phyloP scores from a whole-genome alignment of 306 rosid genomes.

The Notholithocarpus densiflorus region DNA sequence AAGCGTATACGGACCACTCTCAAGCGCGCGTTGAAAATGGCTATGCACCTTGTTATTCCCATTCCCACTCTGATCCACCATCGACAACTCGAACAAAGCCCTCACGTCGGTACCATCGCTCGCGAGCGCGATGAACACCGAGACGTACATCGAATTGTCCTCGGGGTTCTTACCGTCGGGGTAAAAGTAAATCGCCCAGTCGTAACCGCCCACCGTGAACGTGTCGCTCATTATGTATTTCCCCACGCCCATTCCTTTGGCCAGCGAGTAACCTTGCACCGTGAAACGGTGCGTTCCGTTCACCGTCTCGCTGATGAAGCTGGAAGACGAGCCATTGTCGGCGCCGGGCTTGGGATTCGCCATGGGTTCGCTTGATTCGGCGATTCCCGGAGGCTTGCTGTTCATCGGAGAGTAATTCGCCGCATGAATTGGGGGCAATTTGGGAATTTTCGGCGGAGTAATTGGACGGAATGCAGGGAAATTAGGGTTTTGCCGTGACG shows the following conservation, averaged over 20 bases:
- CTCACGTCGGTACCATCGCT: constrained; percentile 88
- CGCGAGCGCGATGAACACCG: constrained; percentile 82
- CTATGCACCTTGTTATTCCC: constrained; percentile 85
- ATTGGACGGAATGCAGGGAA: neutral
- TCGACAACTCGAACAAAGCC: constrained; percentile 73
- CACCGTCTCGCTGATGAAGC: constrained; percentile 72
- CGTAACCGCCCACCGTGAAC: constrained; percentile 82
- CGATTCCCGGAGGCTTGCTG: neutral
- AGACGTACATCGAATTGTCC: constrained; percentile 72
- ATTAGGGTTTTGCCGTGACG: constrained; percentile 4
- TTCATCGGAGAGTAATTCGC: constrained; percentile 15
- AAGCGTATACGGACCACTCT: constrained; percentile 86
- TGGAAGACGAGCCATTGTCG: constrained; percentile 53
- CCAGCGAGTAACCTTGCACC: constrained; percentile 79
- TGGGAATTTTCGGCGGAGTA: neutral
- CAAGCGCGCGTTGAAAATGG: constrained; percentile 88
- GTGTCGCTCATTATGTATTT: constrained; percentile 78
- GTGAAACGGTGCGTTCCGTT: constrained; percentile 79
- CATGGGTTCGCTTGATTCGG: constrained; percentile 37
- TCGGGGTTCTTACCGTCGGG: constrained; percentile 92
- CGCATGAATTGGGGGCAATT: neutral
- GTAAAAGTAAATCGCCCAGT: constrained; percentile 93
- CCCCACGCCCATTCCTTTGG: constrained; percentile 90
- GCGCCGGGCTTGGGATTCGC: constrained; percentile 39
- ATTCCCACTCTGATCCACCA: constrained; percentile 69